Conservation (phyloP, 2,329 filamentous ascomycete genomes). For the Cercospora brassicicola region DNA sequence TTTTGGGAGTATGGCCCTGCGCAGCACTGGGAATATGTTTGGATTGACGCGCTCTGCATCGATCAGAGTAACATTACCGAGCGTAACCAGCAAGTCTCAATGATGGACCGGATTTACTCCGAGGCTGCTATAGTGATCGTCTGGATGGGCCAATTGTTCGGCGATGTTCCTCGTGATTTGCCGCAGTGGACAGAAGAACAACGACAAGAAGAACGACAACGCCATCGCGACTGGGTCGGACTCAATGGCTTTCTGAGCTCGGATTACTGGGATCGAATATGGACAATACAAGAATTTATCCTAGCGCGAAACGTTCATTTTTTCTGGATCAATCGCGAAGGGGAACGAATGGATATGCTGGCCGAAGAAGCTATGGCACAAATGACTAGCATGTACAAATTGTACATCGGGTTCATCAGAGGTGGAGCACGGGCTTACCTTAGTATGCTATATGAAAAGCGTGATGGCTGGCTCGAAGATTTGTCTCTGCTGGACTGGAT, state of each 20-base stretch:
- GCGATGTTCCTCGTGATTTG: not conserved
- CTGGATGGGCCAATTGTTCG: not conserved
- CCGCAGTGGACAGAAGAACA: not conserved
- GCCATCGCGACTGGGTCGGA: not conserved
- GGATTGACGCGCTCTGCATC: not conserved
- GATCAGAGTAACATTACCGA: not conserved
- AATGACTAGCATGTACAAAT: too few relatives aligned
- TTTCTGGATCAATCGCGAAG: not conserved
- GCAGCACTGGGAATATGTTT: not conserved
- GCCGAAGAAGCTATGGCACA: too few relatives aligned
- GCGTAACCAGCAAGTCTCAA: not conserved
- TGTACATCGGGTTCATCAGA: too few relatives aligned
- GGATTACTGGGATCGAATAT: not conserved
- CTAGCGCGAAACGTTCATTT: not conserved
- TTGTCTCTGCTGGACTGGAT: too few relatives aligned
- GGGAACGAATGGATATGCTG: not conserved
- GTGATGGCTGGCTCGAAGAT: too few relatives aligned
- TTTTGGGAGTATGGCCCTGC: not conserved
- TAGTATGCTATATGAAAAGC: too few relatives aligned
- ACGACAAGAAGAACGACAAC: not conserved
- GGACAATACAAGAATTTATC: not conserved
- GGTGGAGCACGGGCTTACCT: too few relatives aligned
- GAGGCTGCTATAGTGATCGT: not conserved
- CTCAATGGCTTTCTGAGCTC: not conserved
- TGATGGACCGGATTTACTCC: not conserved